These are phyloP conservation scores for Trichomonascaceae sp. DNA, from an alignment of 1,139 yeast species.

Conservation along the genomic window DNA sequence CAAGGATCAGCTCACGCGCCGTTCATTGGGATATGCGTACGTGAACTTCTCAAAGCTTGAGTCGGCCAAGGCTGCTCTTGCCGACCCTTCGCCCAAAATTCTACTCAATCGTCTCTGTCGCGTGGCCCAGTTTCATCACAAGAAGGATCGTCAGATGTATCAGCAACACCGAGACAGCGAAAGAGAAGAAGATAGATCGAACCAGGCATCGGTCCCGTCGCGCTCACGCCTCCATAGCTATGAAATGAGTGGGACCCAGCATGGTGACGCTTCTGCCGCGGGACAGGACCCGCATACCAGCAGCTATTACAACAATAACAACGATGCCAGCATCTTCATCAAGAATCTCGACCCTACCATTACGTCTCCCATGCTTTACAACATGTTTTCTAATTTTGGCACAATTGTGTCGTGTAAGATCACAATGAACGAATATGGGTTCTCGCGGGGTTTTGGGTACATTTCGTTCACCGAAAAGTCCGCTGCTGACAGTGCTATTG, in stretches of 20 bases:
- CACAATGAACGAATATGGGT: conserved; percentile 39
- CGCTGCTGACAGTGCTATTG: conserved; percentile 63
- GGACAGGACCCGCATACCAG: conserved; percentile 5
- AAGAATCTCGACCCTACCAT: conserved; percentile 53
- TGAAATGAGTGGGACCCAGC: too few relatives aligned
- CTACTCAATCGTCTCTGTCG: conserved; percentile 82
- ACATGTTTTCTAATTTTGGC: conserved; percentile 66
- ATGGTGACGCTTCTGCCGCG: conserved; percentile 1
- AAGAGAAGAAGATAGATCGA: not conserved
- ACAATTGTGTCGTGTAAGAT: conserved; percentile 39
- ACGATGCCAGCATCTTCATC: conserved; percentile 16
- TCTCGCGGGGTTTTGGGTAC: conserved; percentile 55
- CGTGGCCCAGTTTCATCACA: conserved; percentile 62
- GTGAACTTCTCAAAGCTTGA: conserved; percentile 70
- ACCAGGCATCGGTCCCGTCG: not conserved
- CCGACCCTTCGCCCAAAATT: conserved; percentile 64
- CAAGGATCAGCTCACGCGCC: conserved; percentile 79
- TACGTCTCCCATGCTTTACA: conserved; percentile 43
- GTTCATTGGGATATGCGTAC: conserved; percentile 85
- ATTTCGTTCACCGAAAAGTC: conserved; percentile 47
- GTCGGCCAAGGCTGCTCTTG: conserved; percentile 76
- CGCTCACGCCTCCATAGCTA: too few relatives aligned
- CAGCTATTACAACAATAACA: conserved; percentile 7
- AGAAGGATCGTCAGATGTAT: conserved; percentile 2
- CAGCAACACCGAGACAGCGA: not conserved